Base-by-base conservation (phyloP, 1,139 yeast genomes). In the Saccharomycopsis phalli region DNA sequence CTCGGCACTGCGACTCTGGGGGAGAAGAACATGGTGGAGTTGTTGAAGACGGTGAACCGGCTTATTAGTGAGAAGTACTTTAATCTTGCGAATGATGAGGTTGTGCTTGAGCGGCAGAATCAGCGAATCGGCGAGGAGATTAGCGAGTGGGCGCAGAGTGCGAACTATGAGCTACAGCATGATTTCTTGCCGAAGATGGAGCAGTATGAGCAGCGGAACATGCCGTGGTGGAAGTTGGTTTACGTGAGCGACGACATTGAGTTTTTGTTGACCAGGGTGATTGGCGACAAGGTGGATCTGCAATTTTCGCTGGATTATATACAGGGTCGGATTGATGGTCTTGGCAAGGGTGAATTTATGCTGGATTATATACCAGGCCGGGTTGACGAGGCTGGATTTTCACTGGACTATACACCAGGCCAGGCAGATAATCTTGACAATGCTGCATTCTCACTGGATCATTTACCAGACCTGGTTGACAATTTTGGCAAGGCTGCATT, bases 191-290 rank as follows among this genome's bases (percentile, higher is more conserved):
- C 26, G 5, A 28, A 32, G 17, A 28, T 41, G 30, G 29, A 32
- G 4, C 14, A 27, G 8, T 44, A 41, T 18, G 41, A 42, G 21
- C 30, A 31, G 13, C 17, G 22, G 8, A 25, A 38, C 6, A 16
- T 44, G 11, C 29, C 34, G 5, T 44, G 47, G 47, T 44, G 43
- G 43, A 41, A 41, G 18, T 13, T 44, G 18, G 25, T 36, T 4
- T 16, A 18, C 10, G 31, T 41, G 13, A 36, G 25, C 16, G 47
- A 44, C 22, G 47, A 44, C 30, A 16, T 37, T 7, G 47, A 44
- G 26, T 44, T 22, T 28, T 44, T 42, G 22, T 31, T 44, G 26
- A 23, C 19, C 11, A 41, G 36, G 18, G 42, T 44, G 47, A 29
- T 42, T 18, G 14, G 18, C 18, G 31, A 34, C 18, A 8, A 19